Evolutionary conservation across 1,284 basidiomycete genomes (phyloP), one percentile per base, ranked within the genome.

Genomic region (Albatrellus sp.): DNA sequence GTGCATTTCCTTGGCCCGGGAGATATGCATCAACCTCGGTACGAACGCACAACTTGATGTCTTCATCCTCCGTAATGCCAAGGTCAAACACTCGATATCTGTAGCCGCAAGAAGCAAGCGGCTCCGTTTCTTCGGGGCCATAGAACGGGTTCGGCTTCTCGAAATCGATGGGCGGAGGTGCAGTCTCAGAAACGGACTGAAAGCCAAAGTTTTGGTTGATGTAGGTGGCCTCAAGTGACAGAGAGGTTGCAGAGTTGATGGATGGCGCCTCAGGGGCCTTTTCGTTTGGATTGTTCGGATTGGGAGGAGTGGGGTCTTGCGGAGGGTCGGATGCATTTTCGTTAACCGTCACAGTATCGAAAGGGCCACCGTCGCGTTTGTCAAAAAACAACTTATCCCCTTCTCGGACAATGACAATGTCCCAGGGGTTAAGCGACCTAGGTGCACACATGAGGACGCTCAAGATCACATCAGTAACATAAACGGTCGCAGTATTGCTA

Each of bases 161-260:
- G 56, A 94, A 78, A 48, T 89, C 78, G 40, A 85, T 69, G 11
- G 79, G 63, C 7, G 80, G 77, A 4, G 79, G 72, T 5, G 69
- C 55, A 36, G 64, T 74, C 61, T 94, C 90, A 51, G 79, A 75
- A 46, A 96, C 93, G 40, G 91, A 84, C 66, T 98, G 96, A 73
- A 94, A 96, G 28, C 87, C 84, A 60, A 98, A 99, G 69, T 98
- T 98, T 63, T 97, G 91, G 70, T 98, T 98, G 72, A 99, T 90
- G 65, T 96, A 98, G 30, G 94, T 98, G 10, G 96, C 96, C 64
- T 99, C 96, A 37, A 98, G 75, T 2, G 92, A 93, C 40, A 99
- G 74, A 1, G 90, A 91, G 1, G 90, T 89, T 2, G 93, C 90
- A 11, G 90, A 82, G 69, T 99, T 99, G 68, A 97, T 91, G 0